These are phyloP conservation scores for Colletotrichum sp. DNA, from an alignment of 2,329 filamentous ascomycete genomes.

Conservation along the genomic window DNA sequence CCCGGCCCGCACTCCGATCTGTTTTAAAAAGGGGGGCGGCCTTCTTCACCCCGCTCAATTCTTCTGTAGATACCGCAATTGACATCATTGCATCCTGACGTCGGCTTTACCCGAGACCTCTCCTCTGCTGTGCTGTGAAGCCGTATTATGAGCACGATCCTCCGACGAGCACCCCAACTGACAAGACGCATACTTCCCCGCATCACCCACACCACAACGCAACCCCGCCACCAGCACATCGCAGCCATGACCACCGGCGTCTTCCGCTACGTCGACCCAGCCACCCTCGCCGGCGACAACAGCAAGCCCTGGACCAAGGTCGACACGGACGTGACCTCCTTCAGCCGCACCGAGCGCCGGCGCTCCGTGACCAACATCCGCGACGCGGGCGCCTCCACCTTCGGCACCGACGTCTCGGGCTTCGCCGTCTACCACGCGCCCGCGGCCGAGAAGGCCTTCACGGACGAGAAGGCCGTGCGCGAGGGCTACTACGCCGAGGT, in stretches of 20 bases:
- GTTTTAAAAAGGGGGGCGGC: background rate
- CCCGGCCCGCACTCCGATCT: background rate
- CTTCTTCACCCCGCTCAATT: background rate
- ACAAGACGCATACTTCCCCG: background rate
- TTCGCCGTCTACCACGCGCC: conserved; percentile 62
- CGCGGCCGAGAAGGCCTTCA: conserved; percentile 58
- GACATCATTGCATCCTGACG: background rate
- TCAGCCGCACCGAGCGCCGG: conserved; percentile 46
- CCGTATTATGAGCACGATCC: background rate
- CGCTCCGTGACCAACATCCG: conserved; percentile 61
- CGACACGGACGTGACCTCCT: conserved; percentile 63
- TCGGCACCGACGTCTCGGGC: conserved; percentile 62
- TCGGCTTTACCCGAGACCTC: background rate
- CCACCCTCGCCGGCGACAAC: conserved; percentile 40
- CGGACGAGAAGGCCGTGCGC: conserved; percentile 60
- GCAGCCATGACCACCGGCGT: conserved; percentile 59
- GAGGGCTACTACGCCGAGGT: conserved; percentile 66
- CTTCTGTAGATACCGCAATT: background rate
- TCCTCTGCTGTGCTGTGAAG: background rate
- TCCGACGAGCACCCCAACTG: background rate
- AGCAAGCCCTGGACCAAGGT: conserved; percentile 70
- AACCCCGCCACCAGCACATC: background rate
- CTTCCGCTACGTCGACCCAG: conserved; percentile 67
- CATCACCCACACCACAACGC: background rate
- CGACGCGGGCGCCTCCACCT: conserved; percentile 46